Conservation (phyloP, 2,329 filamentous ascomycete species). For the Paracamarosporium sp. region DNA sequence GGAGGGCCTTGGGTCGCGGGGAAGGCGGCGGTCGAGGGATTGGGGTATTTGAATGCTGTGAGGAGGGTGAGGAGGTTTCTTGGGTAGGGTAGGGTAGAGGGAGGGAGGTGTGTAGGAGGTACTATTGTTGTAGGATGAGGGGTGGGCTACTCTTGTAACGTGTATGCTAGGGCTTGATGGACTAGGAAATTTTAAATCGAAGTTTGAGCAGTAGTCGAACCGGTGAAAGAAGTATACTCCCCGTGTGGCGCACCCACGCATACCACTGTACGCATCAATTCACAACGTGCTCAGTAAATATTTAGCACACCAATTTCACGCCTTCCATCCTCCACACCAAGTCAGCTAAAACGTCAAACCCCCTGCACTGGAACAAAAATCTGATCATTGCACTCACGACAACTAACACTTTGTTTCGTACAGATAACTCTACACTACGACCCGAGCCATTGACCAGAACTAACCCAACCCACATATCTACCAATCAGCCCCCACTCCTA, state of each 20-base stretch:
- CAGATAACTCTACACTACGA: neutral
- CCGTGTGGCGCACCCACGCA: too few species aligned
- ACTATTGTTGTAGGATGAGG: too few species aligned
- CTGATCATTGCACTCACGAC: neutral
- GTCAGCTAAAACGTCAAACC: too few species aligned
- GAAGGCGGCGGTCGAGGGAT: slow-evolving; percentile 23
- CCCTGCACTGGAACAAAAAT: too few species aligned
- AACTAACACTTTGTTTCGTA: neutral
- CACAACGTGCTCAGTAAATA: too few species aligned
- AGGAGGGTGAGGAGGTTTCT: slow-evolving; percentile 40
- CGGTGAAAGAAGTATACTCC: too few species aligned
- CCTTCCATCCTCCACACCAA: too few species aligned
- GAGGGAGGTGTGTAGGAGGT: neutral
- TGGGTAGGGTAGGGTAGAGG: neutral
- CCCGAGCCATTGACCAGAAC: neutral
- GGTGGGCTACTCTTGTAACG: too few species aligned
- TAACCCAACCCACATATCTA: neutral
- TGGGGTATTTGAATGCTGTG: slow-evolving; percentile 39
- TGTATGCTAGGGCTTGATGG: neutral
- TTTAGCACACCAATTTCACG: too few species aligned
- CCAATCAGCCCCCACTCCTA: neutral
- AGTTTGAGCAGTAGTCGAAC: too few species aligned
- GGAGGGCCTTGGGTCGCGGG: slow-evolving; percentile 32
- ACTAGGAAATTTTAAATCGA: too few species aligned
- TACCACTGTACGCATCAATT: too few species aligned